Evolutionary conservation across 2,329 filamentous ascomycete species (phyloP).

Genomic region (Macrophomina pseudophaseolina): DNA sequence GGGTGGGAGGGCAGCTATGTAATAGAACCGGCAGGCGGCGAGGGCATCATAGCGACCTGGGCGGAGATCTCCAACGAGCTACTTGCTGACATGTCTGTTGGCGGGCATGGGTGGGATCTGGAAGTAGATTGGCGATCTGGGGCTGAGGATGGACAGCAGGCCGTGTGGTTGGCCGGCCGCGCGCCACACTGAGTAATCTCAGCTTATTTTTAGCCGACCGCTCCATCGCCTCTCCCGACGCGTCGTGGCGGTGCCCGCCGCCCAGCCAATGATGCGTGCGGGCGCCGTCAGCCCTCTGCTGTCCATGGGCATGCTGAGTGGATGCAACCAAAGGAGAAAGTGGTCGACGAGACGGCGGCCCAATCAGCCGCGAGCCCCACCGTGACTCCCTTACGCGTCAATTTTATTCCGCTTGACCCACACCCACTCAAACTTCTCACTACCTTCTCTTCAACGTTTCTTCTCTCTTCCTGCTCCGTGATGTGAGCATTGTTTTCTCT

Average conservation of each 20-base stretch:
- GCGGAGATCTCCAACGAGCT: neutral
- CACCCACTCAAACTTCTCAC: neutral
- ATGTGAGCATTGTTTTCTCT: neutral
- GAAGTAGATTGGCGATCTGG: constrained; percentile 10
- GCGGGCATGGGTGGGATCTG: neutral
- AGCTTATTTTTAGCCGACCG: constrained; percentile 19
- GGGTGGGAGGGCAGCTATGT: constrained; percentile 1
- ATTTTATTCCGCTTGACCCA: neutral
- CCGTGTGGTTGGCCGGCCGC: neutral
- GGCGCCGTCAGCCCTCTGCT: neutral
- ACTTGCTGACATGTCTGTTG: neutral
- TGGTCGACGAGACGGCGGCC: neutral
- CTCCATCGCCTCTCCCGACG: neutral
- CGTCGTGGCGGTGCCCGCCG: constrained; percentile 4
- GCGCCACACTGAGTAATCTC: constrained; percentile 18
- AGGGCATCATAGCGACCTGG: neutral
- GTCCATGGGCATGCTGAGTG: neutral
- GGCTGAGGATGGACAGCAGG: constrained; percentile 3
- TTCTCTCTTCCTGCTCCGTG: neutral
- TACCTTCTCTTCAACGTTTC: neutral
- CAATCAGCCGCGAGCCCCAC: neutral
- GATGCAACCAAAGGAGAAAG: neutral
- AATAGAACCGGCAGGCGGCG: neutral
- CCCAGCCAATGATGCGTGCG: neutral
- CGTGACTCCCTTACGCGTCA: neutral